Conservation (phyloP, 169 alveolate species). For the Cryptosporidium ubiquitum region DNA sequence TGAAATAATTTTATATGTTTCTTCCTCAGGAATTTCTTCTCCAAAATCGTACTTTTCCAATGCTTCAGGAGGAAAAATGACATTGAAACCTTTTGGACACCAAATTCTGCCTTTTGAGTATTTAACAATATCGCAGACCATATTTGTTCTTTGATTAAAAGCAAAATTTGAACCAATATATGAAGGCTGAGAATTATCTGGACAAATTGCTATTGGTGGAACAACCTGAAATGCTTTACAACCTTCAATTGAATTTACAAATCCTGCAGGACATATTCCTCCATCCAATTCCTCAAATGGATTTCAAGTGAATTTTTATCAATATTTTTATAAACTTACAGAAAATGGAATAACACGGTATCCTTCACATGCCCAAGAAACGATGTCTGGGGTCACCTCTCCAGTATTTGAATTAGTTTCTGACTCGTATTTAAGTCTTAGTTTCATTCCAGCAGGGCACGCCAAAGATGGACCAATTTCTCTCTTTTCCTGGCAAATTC, state of each 20-base stretch:
- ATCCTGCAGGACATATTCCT: constrained; percentile 72
- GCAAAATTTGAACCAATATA: constrained; percentile 33
- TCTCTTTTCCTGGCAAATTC: constrained; percentile 58
- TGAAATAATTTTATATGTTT: constrained; percentile 26
- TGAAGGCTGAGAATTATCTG: constrained; percentile 35
- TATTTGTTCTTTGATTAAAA: constrained; percentile 17
- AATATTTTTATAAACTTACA: constrained; percentile 9
- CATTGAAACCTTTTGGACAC: constrained; percentile 72
- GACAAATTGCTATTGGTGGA: constrained; percentile 67
- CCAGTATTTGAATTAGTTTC: constrained; percentile 66
- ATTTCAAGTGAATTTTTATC: not conserved
- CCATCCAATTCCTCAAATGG: constrained; percentile 23
- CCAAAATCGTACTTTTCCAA: constrained; percentile 71
- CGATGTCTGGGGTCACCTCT: constrained; percentile 43
- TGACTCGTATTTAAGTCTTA: constrained; percentile 52
- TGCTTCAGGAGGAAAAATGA: constrained; percentile 57
- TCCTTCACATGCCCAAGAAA: constrained; percentile 74
- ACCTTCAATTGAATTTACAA: constrained; percentile 53
- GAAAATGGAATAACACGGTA: constrained; percentile 57
- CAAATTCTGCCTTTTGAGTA: constrained; percentile 58
- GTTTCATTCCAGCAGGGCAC: constrained; percentile 62
- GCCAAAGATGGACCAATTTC: constrained; percentile 56
- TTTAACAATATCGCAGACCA: constrained; percentile 18
- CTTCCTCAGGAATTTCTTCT: constrained; percentile 40
- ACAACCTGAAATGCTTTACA: constrained; percentile 66